phyloP scores from a whole-genome alignment of 2,329 filamentous ascomycete genomes.

The Mycosphaerelloides madeirae region DNA sequence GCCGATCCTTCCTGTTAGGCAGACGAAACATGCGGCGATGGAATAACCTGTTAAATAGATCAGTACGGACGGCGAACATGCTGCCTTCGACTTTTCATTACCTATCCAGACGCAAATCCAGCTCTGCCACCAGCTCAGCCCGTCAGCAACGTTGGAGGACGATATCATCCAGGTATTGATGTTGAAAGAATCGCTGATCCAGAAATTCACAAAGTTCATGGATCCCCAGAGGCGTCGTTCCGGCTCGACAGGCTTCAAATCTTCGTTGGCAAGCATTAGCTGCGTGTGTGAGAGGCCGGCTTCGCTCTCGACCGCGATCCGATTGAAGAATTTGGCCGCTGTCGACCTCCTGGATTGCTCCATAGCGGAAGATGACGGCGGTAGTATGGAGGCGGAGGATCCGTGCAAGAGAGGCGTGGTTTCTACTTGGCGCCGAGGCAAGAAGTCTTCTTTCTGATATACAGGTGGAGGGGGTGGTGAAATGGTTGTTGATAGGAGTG shows the following conservation, averaged over 20 bases:
- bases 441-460: too few relatives aligned
- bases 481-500: background rate
- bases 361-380: slow-evolving; percentile 30
- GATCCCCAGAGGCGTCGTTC: slow-evolving; percentile 76
- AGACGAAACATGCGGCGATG: slow-evolving; percentile 69
- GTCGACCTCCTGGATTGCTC: slow-evolving; percentile 38
- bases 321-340: slow-evolving; percentile 43
- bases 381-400: background rate
- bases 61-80: too few relatives aligned
- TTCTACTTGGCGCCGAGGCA: slow-evolving; percentile 1
- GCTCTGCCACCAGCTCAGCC: slow-evolving; percentile 48
- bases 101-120: slow-evolving; percentile 55
- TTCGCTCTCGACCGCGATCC: slow-evolving; percentile 68
- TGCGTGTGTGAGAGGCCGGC: slow-evolving; percentile 72
- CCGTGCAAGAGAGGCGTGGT: slow-evolving; percentile 10
- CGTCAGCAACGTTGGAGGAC: slow-evolving; percentile 75
- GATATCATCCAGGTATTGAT: slow-evolving; percentile 73
- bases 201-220: slow-evolving; percentile 82
- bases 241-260: slow-evolving; percentile 60
- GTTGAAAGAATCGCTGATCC: slow-evolving; percentile 80
- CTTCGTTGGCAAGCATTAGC: slow-evolving; percentile 77
- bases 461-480: too few relatives aligned
- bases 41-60: slow-evolving; percentile 47
- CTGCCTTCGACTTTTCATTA: slow-evolving; percentile 68
- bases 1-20: slow-evolving; percentile 74